Evolutionary conservation across 306 rosid genomes (phyloP).

Genomic region (Prosopis cineraria): DNA sequence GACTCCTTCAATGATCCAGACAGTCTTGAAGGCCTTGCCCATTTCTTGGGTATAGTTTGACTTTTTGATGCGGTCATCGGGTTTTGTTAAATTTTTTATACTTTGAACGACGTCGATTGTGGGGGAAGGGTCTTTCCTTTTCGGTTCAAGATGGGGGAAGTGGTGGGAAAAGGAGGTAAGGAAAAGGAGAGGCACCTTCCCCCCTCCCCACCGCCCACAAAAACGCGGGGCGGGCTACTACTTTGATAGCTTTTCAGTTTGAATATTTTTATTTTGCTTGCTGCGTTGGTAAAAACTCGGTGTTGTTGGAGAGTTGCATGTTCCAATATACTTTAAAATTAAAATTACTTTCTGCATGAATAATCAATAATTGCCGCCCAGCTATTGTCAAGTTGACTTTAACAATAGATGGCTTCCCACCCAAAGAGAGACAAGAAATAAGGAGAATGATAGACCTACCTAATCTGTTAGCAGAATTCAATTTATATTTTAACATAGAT

Average conservation of each 20-base stretch:
- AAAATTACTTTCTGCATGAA: background rate
- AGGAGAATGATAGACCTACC: background rate
- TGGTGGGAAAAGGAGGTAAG: no score
- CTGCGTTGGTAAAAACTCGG: background rate
- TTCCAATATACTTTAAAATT: background rate
- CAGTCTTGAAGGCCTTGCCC: slow-evolving; percentile 95
- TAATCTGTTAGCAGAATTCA: background rate
- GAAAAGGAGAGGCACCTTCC: no score
- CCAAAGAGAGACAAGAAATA: background rate
- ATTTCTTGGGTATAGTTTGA: slow-evolving; percentile 70
- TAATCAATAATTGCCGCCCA: background rate
- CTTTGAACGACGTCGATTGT: no score
- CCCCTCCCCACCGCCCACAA: no score
- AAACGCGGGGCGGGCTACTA: no score
- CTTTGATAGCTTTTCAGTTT: background rate
- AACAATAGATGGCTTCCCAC: background rate
- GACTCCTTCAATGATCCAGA: slow-evolving; percentile 86
- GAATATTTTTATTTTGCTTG: no score
- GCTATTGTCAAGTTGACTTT: background rate
- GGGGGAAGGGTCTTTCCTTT: no score
- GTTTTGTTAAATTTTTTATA: background rate
- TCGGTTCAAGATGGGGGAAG: no score
- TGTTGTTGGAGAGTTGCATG: background rate
- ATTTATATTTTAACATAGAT: background rate
- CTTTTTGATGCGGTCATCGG: background rate